A percentile compares a stretch with the other conserved stretches of the same genome.
Conservation (phyloP, 139 green algal genomes). For the Chlorella sp. region DNA sequence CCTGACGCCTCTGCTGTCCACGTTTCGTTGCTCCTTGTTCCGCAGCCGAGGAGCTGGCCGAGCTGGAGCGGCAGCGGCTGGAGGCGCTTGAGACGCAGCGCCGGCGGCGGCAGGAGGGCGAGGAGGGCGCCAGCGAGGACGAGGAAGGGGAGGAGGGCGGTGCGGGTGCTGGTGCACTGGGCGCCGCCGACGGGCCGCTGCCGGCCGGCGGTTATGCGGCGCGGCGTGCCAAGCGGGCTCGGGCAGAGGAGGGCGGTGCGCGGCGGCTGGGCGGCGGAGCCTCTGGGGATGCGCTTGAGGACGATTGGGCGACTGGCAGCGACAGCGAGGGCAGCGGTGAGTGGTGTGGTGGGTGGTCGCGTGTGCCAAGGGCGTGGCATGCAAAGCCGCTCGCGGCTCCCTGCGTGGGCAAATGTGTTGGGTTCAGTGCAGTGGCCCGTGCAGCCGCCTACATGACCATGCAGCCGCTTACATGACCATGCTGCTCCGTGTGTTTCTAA, state of each 20-base stretch:
- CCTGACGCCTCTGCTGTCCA: neutral
- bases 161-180: neutral
- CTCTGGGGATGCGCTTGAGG: slow-evolving; percentile 63
- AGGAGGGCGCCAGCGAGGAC: slow-evolving; percentile 28
- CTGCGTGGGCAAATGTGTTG: no score
- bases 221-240: slow-evolving; percentile 36
- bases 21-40: neutral
- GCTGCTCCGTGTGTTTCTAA: neutral
- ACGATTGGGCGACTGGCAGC: slow-evolving; percentile 41
- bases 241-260: slow-evolving; percentile 26
- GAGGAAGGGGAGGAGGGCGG: slow-evolving; percentile 13
- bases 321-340: slow-evolving; percentile 40
- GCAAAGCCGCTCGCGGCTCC: no score
- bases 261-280: slow-evolving; percentile 22
- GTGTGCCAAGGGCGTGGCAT: no score
- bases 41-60: slow-evolving; percentile 72
- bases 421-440: neutral
- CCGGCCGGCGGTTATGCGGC: slow-evolving; percentile 50
- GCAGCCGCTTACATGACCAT: neutral
- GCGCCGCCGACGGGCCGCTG: neutral
- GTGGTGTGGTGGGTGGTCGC: neutral
- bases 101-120: slow-evolving; percentile 69
- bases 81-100: slow-evolving; percentile 77
- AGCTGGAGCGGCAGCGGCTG: slow-evolving; percentile 67
- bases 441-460: neutral